Percentiles rank a stretch among this genome's conserved stretches.
Conservation (phyloP, 2,329 filamentous ascomycete species). For the Exserohilum rostratum region DNA sequence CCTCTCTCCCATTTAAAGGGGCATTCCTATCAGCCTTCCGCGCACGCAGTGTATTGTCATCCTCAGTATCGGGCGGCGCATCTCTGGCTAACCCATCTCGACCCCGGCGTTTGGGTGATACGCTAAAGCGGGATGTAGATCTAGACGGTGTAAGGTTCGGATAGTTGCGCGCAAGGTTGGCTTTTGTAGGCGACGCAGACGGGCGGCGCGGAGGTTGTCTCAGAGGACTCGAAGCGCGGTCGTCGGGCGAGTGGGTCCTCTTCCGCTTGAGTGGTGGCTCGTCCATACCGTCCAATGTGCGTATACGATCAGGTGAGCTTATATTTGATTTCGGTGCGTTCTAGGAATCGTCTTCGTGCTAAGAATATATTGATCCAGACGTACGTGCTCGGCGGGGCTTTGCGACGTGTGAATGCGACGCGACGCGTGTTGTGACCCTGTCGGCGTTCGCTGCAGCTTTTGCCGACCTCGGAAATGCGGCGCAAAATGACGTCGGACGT, state of each 20-base stretch:
- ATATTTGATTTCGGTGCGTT: not conserved
- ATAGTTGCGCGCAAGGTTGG: constrained; percentile 49
- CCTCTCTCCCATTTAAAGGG: not conserved
- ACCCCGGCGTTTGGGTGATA: constrained; percentile 8
- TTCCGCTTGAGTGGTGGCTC: constrained; percentile 44
- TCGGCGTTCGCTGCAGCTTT: constrained; percentile 30
- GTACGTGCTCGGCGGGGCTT: constrained; percentile 5
- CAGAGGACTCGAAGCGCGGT: constrained; percentile 32
- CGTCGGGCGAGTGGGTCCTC: constrained; percentile 39
- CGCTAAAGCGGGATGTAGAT: constrained; percentile 18
- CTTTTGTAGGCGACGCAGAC: constrained; percentile 50
- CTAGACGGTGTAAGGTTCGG: constrained; percentile 36
- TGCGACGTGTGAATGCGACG: constrained; percentile 28
- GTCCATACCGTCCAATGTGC: constrained; percentile 28
- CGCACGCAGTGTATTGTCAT: not conserved
- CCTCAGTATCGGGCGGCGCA: not conserved
- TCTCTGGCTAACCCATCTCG: constrained; percentile 21
- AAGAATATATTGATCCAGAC: not conserved
- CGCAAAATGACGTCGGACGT: constrained; percentile 43
- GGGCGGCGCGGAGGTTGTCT: constrained; percentile 43
- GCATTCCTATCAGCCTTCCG: not conserved
- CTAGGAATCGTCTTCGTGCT: not conserved
- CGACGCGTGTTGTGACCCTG: constrained; percentile 36
- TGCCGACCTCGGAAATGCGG: constrained; percentile 35
- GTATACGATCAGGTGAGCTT: not conserved